Percentiles rank a stretch among this genome's conserved stretches.
Evolutionary conservation across 2,329 filamentous ascomycete genomes (phyloP).

Genomic region (Verruconis gallopava): DNA sequence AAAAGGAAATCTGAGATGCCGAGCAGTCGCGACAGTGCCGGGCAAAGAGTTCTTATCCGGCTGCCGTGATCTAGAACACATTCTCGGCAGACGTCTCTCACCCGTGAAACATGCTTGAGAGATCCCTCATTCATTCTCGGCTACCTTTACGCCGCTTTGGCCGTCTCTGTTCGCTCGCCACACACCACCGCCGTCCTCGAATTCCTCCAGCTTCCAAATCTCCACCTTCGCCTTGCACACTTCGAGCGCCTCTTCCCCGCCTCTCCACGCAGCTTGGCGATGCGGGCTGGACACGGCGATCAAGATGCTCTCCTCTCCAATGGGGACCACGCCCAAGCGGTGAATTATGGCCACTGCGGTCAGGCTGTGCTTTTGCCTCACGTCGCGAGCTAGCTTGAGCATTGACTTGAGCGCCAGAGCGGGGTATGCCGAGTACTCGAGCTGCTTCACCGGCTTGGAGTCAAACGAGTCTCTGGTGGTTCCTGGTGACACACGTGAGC

Average conservation of each 20-base stretch:
- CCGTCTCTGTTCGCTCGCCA: slow-evolving; percentile 86
- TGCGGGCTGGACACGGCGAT: slow-evolving; percentile 79
- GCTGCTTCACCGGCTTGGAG: slow-evolving; percentile 56
- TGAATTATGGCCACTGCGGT: slow-evolving; percentile 70
- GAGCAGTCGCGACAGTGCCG: no score
- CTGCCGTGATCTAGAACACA: no score
- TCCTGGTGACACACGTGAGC: slow-evolving; percentile 34
- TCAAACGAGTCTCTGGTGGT: slow-evolving; percentile 67
- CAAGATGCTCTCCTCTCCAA: slow-evolving; percentile 86
- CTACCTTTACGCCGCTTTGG: slow-evolving; percentile 2
- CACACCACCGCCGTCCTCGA: slow-evolving; percentile 59
- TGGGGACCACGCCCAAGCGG: slow-evolving; percentile 70
- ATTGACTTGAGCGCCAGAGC: slow-evolving; percentile 58
- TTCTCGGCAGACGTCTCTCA: no score
- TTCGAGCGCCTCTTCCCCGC: slow-evolving; percentile 81
- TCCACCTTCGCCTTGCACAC: slow-evolving; percentile 77
- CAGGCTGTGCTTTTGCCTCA: slow-evolving; percentile 50
- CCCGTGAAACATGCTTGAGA: no score
- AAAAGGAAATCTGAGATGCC: no score
- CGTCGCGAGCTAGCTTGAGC: slow-evolving; percentile 45
- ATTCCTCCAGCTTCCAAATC: slow-evolving; percentile 90
- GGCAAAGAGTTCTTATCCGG: no score
- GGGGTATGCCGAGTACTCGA: slow-evolving; percentile 64
- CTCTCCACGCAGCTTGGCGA: slow-evolving; percentile 71
- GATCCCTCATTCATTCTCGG: no score